Percentiles rank a stretch among this genome's conserved stretches.
These are phyloP conservation scores for Ambrosia hybrid DNA, from an alignment of 140 eudicot genomes.

Conservation along the genomic window DNA sequence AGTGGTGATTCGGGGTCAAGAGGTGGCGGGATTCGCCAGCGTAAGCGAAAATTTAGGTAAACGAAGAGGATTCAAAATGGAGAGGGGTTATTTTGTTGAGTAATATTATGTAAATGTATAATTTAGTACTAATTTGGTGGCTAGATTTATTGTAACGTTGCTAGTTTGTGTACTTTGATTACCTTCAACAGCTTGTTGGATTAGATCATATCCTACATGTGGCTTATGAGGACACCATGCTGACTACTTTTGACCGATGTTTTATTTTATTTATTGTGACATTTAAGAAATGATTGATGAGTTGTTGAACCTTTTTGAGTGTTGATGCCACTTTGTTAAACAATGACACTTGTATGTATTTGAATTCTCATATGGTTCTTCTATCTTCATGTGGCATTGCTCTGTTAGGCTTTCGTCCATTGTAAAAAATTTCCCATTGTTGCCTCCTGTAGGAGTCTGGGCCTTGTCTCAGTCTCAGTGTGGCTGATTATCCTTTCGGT, in stretches of 20 bases:
- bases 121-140: slow-evolving; percentile 11
- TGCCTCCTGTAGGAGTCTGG: no score
- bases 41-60: slow-evolving; percentile 57
- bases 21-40: slow-evolving; percentile 44
- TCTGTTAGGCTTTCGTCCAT: no score
- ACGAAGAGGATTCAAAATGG: neutral
- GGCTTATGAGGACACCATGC: neutral
- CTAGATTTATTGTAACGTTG: neutral
- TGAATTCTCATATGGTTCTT: no score
- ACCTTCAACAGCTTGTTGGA: slow-evolving; percentile 7
- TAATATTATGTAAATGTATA: slow-evolving; percentile 25
- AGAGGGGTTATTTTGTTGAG: slow-evolving; percentile 4
- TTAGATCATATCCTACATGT: neutral
- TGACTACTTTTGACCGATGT: neutral
- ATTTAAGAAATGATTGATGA: neutral
- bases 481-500: no score
- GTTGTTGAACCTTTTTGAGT: neutral
- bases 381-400: no score
- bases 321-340: no score
- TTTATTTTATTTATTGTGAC: neutral
- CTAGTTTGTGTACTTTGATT: neutral
- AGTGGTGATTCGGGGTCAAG: slow-evolving; percentile 42
- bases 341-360: no score
- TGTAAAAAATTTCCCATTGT: no score
- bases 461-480: no score